These are phyloP conservation scores for Erythrobasidium hasegawianum DNA, from an alignment of 1,284 basidiomycete species.

Conservation along the genomic window DNA sequence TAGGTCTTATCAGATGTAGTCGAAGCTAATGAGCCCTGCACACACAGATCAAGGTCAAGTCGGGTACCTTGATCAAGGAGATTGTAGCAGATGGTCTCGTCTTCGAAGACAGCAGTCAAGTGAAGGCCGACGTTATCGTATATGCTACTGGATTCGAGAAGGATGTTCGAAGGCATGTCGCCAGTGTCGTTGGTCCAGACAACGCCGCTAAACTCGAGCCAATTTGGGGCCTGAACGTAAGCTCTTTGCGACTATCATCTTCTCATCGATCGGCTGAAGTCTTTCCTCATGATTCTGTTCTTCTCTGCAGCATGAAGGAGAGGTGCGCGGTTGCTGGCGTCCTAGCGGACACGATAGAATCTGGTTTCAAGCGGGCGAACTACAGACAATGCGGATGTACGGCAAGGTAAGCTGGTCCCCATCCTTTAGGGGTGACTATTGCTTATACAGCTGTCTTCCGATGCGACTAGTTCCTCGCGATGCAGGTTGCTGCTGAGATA, in stretches of 20 bases:
- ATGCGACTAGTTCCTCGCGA: conserved; percentile 3
- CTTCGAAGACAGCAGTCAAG: conserved; percentile 13
- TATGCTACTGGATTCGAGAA: conserved; percentile 29
- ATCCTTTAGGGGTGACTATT: neutral
- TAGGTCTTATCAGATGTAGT: neutral
- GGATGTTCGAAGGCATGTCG: conserved; percentile 10
- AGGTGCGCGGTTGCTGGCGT: conserved; percentile 5
- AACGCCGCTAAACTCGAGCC: conserved; percentile 13
- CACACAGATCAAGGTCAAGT: conserved; percentile 29
- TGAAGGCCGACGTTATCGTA: conserved; percentile 14
- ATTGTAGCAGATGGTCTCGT: conserved; percentile 6
- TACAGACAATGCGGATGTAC: conserved; percentile 20
- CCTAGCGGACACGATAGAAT: conserved; percentile 6
- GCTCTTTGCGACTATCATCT: no score
- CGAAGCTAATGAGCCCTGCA: no score
- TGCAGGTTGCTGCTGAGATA: conserved; percentile 23
- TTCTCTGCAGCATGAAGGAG: neutral
- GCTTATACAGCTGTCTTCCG: neutral
- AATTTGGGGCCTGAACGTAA: neutral
- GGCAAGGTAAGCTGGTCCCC: neutral
- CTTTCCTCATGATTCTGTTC: no score
- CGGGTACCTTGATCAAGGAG: conserved; percentile 1
- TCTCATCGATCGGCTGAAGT: no score
- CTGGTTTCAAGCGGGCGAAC: conserved; percentile 26
- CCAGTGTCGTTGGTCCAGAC: conserved; percentile 13